Evolutionary conservation across 305 asterid genomes (phyloP), one percentile per base, ranked within the genome.

Genomic region (Ajuga reptans): DNA sequence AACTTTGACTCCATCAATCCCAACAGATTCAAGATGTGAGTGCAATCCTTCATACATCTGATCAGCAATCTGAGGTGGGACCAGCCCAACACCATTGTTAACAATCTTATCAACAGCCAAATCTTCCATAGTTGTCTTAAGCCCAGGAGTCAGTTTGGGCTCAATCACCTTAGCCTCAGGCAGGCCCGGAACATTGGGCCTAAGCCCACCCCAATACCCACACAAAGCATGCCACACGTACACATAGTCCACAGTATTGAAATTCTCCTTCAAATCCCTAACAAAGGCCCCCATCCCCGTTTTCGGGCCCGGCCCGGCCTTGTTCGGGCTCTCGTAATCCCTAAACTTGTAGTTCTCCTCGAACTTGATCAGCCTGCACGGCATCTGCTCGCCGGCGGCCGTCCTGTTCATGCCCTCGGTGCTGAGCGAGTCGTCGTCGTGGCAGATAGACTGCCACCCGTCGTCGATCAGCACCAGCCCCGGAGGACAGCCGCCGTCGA

Each of bases 381-480:
- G 98, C 98, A 92, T 92, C 72, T 92, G 96, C 73, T 92, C 98
- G 0, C 98, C 98, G 1, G 98, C 98, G 5, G 97, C 78, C 8
- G 98, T 89, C 16, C 98, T 74, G 51, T 87, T 85, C 42, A 84
- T 89, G 4, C 98, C 96, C 75, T 89, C 98, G 10, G 86, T 77
- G 2, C 79, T 59, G 79, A 88, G 78, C 0, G 85, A 85, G 11
- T 92, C 98, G 0, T 92, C 95, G 69, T 92, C 98, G 73, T 92
- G 98, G 73, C 89, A 86, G 37, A 92, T 89, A 56, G 91, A 87
- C 74, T 92, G 96, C 98, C 97, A 92, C 0, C 98, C 98, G 74
- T 92, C 98, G 65, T 92, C 98, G 64, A 89, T 85, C 65, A 92
- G 36, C 52, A 92, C 96, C 36, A 92, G 81, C 2, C 98, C 97